These are phyloP conservation scores for Hondaea fermentalgiana DNA, from an alignment of 108 stramenopile genomes.

Conservation along the genomic window DNA sequence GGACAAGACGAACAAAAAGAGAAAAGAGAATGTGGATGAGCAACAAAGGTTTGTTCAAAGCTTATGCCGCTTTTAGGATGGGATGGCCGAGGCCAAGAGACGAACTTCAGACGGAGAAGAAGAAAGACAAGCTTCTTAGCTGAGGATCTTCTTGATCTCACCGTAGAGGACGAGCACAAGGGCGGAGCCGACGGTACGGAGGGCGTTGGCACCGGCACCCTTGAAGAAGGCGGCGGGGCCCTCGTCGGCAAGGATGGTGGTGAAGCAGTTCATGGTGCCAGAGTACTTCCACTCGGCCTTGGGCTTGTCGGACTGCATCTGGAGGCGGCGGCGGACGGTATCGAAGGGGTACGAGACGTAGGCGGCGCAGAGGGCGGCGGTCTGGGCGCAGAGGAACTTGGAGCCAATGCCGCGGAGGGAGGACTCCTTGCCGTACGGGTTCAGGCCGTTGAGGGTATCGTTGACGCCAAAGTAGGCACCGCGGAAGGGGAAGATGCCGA, in stretches of 20 bases:
- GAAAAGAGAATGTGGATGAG: too few species aligned
- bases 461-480: conserved; percentile 96
- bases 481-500: conserved; percentile 96
- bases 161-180: conserved; percentile 56
- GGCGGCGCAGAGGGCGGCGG: conserved; percentile 80
- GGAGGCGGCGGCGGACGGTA: conserved; percentile 97
- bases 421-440: conserved; percentile 91
- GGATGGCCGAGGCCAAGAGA: too few species aligned
- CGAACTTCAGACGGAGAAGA: too few species aligned
- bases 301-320: conserved; percentile 70
- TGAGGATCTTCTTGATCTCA: conserved; percentile 42
- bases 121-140: neutral
- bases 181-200: conserved; percentile 50
- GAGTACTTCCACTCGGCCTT: conserved; percentile 43
- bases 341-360: conserved; percentile 99
- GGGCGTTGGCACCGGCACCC: conserved; percentile 54
- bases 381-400: conserved; percentile 90
- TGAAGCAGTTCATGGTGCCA: conserved; percentile 50
- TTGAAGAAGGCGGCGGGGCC: conserved; percentile 51
- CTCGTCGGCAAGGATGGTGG: conserved; percentile 44
- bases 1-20: too few species aligned
- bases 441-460: conserved; percentile 89
- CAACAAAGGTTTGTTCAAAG: too few species aligned
- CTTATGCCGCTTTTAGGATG: too few species aligned
- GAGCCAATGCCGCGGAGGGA: conserved; percentile 72